phyloP scores from a whole-genome alignment of 2,329 filamentous ascomycete genomes.

The Aspergillus texensis region DNA sequence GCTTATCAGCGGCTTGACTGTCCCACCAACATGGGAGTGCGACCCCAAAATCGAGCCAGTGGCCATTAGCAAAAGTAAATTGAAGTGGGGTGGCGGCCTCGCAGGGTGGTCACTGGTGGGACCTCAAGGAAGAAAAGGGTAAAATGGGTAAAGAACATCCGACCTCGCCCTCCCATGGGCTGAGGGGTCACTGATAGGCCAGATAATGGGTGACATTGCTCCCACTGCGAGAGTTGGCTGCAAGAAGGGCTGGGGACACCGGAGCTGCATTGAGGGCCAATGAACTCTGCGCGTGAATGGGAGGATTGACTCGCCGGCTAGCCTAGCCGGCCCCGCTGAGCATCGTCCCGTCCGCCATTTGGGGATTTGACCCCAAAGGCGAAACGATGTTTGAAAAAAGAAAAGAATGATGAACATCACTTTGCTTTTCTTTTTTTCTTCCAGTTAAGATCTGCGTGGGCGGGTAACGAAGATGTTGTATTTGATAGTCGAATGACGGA shows the following conservation, averaged over 20 bases:
- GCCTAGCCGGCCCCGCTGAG: conserved; percentile 26
- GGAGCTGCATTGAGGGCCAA: conserved; percentile 18
- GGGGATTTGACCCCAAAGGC: conserved; percentile 13
- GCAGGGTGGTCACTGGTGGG: neutral
- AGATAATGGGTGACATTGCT: conserved; percentile 8
- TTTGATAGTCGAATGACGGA: conserved; percentile 9
- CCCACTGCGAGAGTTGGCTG: conserved; percentile 15
- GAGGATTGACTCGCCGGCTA: conserved; percentile 27
- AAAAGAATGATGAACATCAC: conserved; percentile 4
- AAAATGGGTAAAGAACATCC: conserved; percentile 1
- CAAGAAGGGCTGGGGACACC: conserved; percentile 10
- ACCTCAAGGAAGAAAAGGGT: neutral
- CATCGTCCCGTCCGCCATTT: conserved; percentile 27
- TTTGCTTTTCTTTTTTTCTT: neutral
- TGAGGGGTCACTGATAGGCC: conserved; percentile 13
- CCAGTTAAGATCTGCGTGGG: conserved; percentile 17
- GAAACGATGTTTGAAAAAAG: conserved; percentile 10
- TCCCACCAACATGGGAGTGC: conserved; percentile 19
- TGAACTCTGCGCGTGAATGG: conserved; percentile 18
- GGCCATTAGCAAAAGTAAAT: conserved; percentile 9
- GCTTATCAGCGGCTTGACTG: conserved; percentile 23
- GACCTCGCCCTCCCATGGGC: conserved; percentile 6
- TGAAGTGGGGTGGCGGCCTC: conserved; percentile 14
- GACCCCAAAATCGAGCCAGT: conserved; percentile 19
- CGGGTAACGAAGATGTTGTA: neutral